These are phyloP conservation scores for Colletotrichum neosansevieriae DNA, from an alignment of 2,329 filamentous ascomycete genomes.

Conservation along the genomic window DNA sequence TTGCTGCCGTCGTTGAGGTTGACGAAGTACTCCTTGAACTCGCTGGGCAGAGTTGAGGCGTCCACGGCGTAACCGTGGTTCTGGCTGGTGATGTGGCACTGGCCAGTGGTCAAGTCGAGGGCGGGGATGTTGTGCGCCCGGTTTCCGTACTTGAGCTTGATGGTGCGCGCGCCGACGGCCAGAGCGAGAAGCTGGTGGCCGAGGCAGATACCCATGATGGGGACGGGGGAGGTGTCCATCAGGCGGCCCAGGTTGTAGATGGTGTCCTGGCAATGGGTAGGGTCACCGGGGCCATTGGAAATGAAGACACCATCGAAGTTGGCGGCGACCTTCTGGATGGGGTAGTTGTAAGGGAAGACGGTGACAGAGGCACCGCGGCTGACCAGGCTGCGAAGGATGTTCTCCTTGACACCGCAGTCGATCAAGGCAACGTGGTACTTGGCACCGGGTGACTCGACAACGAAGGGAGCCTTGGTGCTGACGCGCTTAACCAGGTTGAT, in stretches of 20 bases:
- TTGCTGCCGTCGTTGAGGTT: constrained; percentile 98
- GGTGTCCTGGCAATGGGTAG: constrained; percentile 94
- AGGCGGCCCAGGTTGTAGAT: constrained; percentile 91
- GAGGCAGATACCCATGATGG: constrained; percentile 97
- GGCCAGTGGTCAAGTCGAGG: constrained; percentile 91
- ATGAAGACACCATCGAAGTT: constrained; percentile 99
- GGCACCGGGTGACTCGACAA: constrained; percentile 86
- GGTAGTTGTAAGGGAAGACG: constrained; percentile 96
- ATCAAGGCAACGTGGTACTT: constrained; percentile 93
- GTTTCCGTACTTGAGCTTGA: constrained; percentile 99
- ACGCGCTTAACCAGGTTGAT: constrained; percentile 97
- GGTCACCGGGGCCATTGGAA: constrained; percentile 98
- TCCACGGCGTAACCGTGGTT: constrained; percentile 99
- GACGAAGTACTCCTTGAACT: constrained; percentile 98
- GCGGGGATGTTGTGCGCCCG: constrained; percentile 98
- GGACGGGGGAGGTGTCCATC: constrained; percentile 91
- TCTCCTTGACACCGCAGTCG: constrained; percentile 99
- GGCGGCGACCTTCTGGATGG: constrained; percentile 96
- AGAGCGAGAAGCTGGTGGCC: constrained; percentile 96
- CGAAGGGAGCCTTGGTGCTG: constrained; percentile 98
- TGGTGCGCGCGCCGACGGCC: constrained; percentile 86
- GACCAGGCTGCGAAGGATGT: constrained; percentile 95
- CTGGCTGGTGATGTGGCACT: constrained; percentile 98
- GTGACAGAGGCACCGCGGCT: constrained; percentile 92
- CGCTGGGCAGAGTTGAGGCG: constrained; percentile 79